Evolutionary conservation across 495 filamentous ascomycete species (phyloP), one percentile per base, ranked within the genome.

Genomic region (Trichoderma orchidacearum): DNA sequence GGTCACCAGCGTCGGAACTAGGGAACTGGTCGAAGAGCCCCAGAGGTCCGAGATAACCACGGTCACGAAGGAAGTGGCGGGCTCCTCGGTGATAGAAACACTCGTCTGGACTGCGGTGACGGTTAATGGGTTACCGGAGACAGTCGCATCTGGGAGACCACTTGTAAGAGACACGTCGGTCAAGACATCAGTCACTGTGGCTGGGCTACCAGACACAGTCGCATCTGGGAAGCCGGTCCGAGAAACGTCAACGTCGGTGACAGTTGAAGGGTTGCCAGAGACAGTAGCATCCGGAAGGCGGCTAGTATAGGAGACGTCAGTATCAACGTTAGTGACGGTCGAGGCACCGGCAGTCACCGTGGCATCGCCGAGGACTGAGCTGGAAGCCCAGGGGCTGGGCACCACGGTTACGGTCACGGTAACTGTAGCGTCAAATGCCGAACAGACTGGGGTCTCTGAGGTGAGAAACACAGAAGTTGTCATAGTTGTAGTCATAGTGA

Each of bases 91-190:
- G 29, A 48, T 27, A 2, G 61, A 54, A 15, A 48, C 58, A 4
- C 65, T 64, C 5, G 65, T 65, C 6, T 62, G 58, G 31, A 62
- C 9, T 18, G 50, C 53, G 3, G 55, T 60, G 5, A 50, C 31
- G 1, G 57, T 63, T 13, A 56, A 48, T 3, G 30, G 53, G n/a
- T 35, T 36, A 23, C 51, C 4, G 12, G 15, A 51, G 59, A 54
- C 6, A 56, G 8, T n/a, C 23, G 17, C n/a, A 62, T 45, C 7
- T 56, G 59, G 29, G 53, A 55, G 32, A 12, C 53, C 53, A 13
- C 28, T 30, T 0, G 51, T 53, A 28, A 30, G 30, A 25, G 53
- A 35, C 5, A 55, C 28, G n/a, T 55, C 27, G 1, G 60, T 62
- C 17, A 53, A 18, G 8, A 45, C 30, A 5, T 35, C 31, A 18